phyloP scores from a whole-genome alignment of 1,284 basidiomycete species.

The Golubevia pallescens region DNA sequence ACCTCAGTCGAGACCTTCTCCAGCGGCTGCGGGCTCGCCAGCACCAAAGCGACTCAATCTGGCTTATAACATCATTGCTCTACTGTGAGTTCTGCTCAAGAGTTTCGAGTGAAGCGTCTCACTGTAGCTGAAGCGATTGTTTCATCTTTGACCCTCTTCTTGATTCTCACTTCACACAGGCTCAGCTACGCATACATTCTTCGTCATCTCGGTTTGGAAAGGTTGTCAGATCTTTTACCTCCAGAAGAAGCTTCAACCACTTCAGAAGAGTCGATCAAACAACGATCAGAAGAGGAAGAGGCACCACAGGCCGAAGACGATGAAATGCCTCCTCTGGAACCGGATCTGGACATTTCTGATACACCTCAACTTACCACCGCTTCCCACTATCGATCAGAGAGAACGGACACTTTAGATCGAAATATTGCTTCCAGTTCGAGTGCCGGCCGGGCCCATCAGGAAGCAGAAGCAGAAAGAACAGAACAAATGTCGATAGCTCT shows the following conservation, averaged over 20 bases:
- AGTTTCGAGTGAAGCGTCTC: conserved; percentile 7
- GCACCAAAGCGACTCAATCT: conserved; percentile 4
- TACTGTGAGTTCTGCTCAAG: conserved; percentile 14
- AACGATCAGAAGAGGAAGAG: no score
- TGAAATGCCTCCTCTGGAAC: conserved; percentile 31
- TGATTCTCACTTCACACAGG: neutral
- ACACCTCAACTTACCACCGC: no score
- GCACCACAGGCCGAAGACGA: conserved; percentile 15
- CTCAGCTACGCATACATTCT: conserved; percentile 37
- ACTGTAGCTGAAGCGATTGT: conserved; percentile 5
- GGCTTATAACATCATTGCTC: conserved; percentile 26
- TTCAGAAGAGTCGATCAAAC: no score
- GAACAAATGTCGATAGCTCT: no score
- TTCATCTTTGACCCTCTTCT: neutral
- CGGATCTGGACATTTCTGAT: conserved; percentile 8
- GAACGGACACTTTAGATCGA: no score
- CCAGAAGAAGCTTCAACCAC: no score
- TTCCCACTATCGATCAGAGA: no score
- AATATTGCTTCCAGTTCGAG: no score
- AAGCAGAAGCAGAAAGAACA: no score
- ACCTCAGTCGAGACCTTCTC: conserved; percentile 8
- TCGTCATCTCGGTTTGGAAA: conserved; percentile 23
- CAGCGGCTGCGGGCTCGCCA: no score
- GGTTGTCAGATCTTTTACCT: conserved; percentile 14
- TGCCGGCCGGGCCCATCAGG: no score